These are phyloP conservation scores for Aspergillus sp. DNA, from an alignment of 2,329 filamentous ascomycete species.

Conservation along the genomic window DNA sequence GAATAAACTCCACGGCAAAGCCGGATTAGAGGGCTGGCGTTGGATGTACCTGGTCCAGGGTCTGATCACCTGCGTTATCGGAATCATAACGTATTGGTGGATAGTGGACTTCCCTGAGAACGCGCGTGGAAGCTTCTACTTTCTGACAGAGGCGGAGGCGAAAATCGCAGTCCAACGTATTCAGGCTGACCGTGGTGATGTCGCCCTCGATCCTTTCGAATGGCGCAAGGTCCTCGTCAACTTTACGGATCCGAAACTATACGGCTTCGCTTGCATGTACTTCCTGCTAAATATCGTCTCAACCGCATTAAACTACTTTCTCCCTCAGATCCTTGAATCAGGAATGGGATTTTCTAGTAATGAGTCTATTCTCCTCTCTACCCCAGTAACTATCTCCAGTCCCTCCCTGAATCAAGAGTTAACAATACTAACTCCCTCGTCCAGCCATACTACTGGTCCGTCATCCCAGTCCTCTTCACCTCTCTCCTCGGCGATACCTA, in stretches of 20 bases:
- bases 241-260: conserved; percentile 61
- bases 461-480: conserved; percentile 63
- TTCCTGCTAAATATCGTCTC: conserved; percentile 68
- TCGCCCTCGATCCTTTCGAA: conserved; percentile 56
- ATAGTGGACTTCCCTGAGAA: conserved; percentile 69
- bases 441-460: conserved; percentile 65
- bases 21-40: conserved; percentile 62
- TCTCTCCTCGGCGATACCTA: conserved; percentile 63
- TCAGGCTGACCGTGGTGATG: conserved; percentile 61
- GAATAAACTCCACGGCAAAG: conserved; percentile 60
- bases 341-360: conserved; percentile 56
- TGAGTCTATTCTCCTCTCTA: conserved; percentile 61
- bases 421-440: neutral
- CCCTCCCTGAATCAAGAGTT: neutral
- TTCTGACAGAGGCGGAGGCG: conserved; percentile 58
- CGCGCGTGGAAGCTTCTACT: conserved; percentile 56
- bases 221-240: conserved; percentile 57
- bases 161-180: conserved; percentile 59
- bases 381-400: conserved; percentile 43
- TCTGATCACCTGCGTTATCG: conserved; percentile 58
- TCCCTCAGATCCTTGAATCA: conserved; percentile 59
- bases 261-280: conserved; percentile 64
- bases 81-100: conserved; percentile 65
- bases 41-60: conserved; percentile 71
- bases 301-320: conserved; percentile 64